These are phyloP conservation scores for Scutellaria baicalensis DNA, from an alignment of 257 asterid species.

Conservation along the genomic window DNA sequence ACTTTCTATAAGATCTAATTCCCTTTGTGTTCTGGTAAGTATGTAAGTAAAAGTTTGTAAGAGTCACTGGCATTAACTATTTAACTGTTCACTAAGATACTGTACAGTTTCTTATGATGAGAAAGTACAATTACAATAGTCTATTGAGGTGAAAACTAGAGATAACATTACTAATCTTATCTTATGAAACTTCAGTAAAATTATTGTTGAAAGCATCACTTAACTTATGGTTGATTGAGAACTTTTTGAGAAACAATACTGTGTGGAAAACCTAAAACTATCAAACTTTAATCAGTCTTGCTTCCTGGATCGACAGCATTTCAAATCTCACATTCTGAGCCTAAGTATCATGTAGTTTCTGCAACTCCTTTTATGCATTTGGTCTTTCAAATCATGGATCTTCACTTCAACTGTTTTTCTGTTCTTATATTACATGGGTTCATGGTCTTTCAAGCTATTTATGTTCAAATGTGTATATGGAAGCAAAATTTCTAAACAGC, in stretches of 20 bases:
- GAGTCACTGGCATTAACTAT: neutral
- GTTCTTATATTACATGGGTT: neutral
- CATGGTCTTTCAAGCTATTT: neutral
- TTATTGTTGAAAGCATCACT: neutral
- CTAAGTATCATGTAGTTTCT: neutral
- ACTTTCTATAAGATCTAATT: neutral
- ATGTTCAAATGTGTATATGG: neutral
- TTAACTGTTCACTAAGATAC: neutral
- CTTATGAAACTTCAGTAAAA: neutral
- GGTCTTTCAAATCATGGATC: neutral
- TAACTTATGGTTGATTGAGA: neutral
- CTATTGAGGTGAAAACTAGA: neutral
- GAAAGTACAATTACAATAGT: neutral
- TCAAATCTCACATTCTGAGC: slow-evolving; percentile 2
- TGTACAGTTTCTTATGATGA: neutral
- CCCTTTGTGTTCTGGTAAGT: neutral
- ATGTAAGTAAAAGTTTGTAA: neutral
- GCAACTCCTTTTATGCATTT: neutral
- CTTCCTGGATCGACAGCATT: neutral
- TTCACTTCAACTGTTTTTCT: slow-evolving; percentile 2
- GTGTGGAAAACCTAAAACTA: neutral
- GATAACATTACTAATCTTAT: neutral
- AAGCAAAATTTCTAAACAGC: neutral
- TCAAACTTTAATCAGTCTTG: neutral
- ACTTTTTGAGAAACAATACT: neutral